phyloP scores from a whole-genome alignment of 306 rosid genomes.

The Malus sylvestris region DNA sequence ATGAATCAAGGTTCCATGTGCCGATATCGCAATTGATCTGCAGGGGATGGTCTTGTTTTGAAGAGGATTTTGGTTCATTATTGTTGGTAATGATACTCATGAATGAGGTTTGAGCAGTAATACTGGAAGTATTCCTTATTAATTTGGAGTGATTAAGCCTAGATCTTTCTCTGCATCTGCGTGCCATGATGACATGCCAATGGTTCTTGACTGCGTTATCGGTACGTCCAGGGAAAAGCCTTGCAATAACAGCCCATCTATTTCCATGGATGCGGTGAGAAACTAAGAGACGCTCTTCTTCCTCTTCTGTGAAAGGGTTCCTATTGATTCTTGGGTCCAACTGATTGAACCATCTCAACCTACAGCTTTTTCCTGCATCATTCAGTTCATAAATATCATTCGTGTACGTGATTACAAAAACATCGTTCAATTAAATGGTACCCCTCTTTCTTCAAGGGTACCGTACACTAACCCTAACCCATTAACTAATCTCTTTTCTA shows the following conservation, averaged over 20 bases:
- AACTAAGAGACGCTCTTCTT: slow-evolving; percentile 70
- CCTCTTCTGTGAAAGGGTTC: slow-evolving; percentile 80
- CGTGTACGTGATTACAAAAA: not conserved
- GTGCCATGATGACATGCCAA: slow-evolving; percentile 97
- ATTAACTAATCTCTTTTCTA: not conserved
- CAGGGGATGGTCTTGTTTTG: slow-evolving; percentile 2
- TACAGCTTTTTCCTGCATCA: slow-evolving; percentile 77
- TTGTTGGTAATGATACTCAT: not conserved
- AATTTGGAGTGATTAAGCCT: slow-evolving; percentile 38
- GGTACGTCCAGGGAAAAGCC: slow-evolving; percentile 88
- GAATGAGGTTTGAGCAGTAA: not conserved
- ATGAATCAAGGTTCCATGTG: slow-evolving; percentile 19
- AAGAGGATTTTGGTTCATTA: not conserved
- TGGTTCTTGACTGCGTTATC: slow-evolving; percentile 96
- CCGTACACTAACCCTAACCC: not conserved
- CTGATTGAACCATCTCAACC: slow-evolving; percentile 98
- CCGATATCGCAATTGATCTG: slow-evolving; percentile 4
- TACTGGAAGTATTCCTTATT: slow-evolving; percentile 6
- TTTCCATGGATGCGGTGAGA: slow-evolving; percentile 78
- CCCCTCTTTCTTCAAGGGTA: too few relatives aligned
- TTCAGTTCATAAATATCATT: not conserved
- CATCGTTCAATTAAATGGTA: not conserved
- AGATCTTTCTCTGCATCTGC: slow-evolving; percentile 53
- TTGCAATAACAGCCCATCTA: slow-evolving; percentile 87
- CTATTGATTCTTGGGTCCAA: slow-evolving; percentile 85